Base-by-base conservation (phyloP, 768 basidiomycete genomes). In the Termitomyces eurrhizus region DNA sequence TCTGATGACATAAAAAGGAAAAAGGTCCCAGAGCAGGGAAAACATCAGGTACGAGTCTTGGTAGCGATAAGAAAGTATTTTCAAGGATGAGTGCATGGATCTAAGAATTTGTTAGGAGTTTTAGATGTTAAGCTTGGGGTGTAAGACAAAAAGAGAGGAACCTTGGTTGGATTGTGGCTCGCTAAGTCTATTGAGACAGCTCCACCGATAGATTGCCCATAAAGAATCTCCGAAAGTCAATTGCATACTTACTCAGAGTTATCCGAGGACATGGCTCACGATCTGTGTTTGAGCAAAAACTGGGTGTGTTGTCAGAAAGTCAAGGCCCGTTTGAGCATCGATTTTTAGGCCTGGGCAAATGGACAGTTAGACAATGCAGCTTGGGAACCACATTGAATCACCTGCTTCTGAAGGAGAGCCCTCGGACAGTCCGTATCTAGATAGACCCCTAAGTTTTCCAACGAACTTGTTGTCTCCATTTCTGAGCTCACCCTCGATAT, bases 181-280 rank as follows among this genome's bases (percentile, higher is more conserved):
- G 92, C 91, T 21, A 96, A 86, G 73, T 95, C 89, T 51, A 98
- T 90, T 13, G 91, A 83, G 4, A 98, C 95, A 0, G 95, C 95
- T 36, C 96, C 96, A 16, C 96, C 96, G 44, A 97, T 93, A 11
- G 86, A 90, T 69, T 92, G 90, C 1, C 93, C 91, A 65, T 91
- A 94, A 0, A 93, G 70, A 57, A 93, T 79, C 89, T 89, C 36
- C n/a, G 21, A 7, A 52, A 4, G 37, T 51, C 29, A 33, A 8
- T 24, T 39, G 52, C 8, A 42, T 44, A 24, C 49, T 41, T 14
- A 49, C 6, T 26, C 39, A 39, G 12, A 52, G 11, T 6, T 42
- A 24, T 21, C 42, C 16, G 33, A 52, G 46, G 39, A 26, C 35
- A n/a, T 36, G 26, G 33, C 56, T 63, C 66, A 94, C 88, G 62